phyloP scores from a whole-genome alignment of 208 protist species.

The Lotmaria passim region DNA sequence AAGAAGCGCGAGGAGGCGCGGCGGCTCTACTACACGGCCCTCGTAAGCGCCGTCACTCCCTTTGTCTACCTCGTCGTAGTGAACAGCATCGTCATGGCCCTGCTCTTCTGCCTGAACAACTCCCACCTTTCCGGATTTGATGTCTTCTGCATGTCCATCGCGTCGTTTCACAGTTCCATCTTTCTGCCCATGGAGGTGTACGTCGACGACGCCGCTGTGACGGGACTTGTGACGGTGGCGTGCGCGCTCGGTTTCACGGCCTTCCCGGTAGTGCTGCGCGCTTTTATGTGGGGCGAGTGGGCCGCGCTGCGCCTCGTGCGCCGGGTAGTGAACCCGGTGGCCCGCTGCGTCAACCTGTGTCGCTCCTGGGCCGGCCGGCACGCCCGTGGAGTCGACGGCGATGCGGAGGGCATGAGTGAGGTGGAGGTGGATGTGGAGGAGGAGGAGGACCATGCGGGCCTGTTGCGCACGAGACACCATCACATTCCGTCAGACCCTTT shows the following conservation, averaged over 20 bases:
- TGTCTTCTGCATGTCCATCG: slow-evolving; percentile 48
- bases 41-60: slow-evolving; percentile 55
- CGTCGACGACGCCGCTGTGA: slow-evolving; percentile 45
- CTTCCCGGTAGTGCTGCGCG: slow-evolving; percentile 68
- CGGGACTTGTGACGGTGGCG: slow-evolving; percentile 45
- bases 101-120: slow-evolving; percentile 48
- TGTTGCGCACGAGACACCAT: slow-evolving; percentile 9
- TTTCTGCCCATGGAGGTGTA: slow-evolving; percentile 73
- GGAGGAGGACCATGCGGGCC: slow-evolving; percentile 11
- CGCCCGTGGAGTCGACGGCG: slow-evolving; percentile 1
- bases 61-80: slow-evolving; percentile 58
- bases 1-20: slow-evolving; percentile 44
- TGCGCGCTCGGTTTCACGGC: slow-evolving; percentile 79
- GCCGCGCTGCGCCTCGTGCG: slow-evolving; percentile 17
- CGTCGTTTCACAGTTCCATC: slow-evolving; percentile 76
- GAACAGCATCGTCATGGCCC: slow-evolving; percentile 39
- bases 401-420: slow-evolving; percentile 5
- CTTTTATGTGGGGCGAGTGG: slow-evolving; percentile 59
- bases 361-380: background rate
- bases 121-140: slow-evolving; percentile 42
- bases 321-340: background rate
- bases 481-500: background rate
- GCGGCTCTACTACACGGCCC: slow-evolving; percentile 55
- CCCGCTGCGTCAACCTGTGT: slow-evolving; percentile 4
- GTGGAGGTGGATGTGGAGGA: slow-evolving; percentile 22